Evolutionary conservation across 495 filamentous ascomycete genomes (phyloP).

Genomic region (Neurospora sp.): DNA sequence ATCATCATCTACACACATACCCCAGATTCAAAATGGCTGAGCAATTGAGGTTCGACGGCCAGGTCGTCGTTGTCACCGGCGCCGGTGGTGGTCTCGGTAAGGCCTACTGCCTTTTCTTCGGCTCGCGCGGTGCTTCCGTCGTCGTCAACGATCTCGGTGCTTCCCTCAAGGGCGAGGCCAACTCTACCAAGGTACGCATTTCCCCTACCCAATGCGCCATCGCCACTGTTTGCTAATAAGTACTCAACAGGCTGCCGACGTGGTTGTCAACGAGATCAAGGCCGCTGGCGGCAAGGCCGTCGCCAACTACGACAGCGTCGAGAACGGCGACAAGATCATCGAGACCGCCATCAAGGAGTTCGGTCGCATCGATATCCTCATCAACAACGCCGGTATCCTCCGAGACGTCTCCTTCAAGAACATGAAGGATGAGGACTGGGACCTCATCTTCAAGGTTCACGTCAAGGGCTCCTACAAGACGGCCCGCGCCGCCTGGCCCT

Average conservation of each 20-base stretch:
- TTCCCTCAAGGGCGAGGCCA: constrained; percentile 90
- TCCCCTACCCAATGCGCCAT: neutral
- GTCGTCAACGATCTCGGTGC: constrained; percentile 96
- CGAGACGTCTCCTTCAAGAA: constrained; percentile 98
- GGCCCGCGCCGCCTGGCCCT: constrained; percentile 89
- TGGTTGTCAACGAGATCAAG: constrained; percentile 90
- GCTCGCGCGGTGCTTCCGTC: constrained; percentile 82
- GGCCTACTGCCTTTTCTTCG: constrained; percentile 88
- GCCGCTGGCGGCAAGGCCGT: constrained; percentile 90
- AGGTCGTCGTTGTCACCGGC: constrained; percentile 94
- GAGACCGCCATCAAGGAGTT: constrained; percentile 89
- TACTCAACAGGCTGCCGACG: constrained; percentile 68
- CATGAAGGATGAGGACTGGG: constrained; percentile 96
- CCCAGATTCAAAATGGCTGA: constrained; percentile 51
- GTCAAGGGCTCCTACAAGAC: constrained; percentile 96
- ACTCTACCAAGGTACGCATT: constrained; percentile 62
- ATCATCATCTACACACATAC: constrained; percentile 15
- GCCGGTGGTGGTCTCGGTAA: constrained; percentile 92
- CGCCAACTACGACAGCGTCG: constrained; percentile 96
- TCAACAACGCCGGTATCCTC: constrained; percentile 97
- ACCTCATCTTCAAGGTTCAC: constrained; percentile 86
- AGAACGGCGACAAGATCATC: constrained; percentile 90
- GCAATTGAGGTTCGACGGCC: constrained; percentile 81
- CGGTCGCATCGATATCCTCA: constrained; percentile 85
- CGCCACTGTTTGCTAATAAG: constrained; percentile 8